A percentile compares a stretch with the other conserved stretches of the same genome.
phyloP scores from a whole-genome alignment of 1,284 basidiomycete species.

The Ustilago curta region DNA sequence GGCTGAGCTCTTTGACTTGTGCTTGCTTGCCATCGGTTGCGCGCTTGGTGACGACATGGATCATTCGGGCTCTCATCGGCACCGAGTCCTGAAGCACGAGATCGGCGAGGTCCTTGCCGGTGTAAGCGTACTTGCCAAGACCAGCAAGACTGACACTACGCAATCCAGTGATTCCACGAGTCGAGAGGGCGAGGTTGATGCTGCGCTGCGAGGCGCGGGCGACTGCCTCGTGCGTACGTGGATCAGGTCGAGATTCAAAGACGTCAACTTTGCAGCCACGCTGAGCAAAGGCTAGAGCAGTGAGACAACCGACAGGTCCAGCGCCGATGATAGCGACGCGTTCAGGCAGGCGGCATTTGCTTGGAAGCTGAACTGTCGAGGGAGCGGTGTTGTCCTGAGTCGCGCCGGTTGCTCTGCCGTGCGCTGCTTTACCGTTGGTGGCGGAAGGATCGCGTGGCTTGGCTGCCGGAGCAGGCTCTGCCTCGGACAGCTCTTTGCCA shows the following conservation, averaged over 20 bases:
- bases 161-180: conserved; percentile 88
- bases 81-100: conserved; percentile 83
- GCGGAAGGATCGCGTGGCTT: neutral
- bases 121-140: conserved; percentile 20
- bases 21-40: conserved; percentile 24
- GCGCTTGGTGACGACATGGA: conserved; percentile 75
- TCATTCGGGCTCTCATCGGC: conserved; percentile 95
- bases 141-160: conserved; percentile 74
- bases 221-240: conserved; percentile 50
- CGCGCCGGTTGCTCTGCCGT: neutral
- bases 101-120: conserved; percentile 74
- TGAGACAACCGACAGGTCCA: conserved; percentile 93
- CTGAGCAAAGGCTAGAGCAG: conserved; percentile 85
- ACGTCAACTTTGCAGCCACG: conserved; percentile 88
- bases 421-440: neutral
- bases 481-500: conserved; percentile 13
- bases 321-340: conserved; percentile 77
- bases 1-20: conserved; percentile 68
- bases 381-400: neutral
- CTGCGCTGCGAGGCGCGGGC: conserved; percentile 73
- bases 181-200: conserved; percentile 95
- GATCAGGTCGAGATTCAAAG: conserved; percentile 84
- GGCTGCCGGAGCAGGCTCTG: neutral
- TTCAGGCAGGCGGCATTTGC: conserved; percentile 36
- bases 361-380: conserved; percentile 11